Evolutionary conservation across 768 basidiomycete genomes (phyloP).

Genomic region (Suillus paluster): DNA sequence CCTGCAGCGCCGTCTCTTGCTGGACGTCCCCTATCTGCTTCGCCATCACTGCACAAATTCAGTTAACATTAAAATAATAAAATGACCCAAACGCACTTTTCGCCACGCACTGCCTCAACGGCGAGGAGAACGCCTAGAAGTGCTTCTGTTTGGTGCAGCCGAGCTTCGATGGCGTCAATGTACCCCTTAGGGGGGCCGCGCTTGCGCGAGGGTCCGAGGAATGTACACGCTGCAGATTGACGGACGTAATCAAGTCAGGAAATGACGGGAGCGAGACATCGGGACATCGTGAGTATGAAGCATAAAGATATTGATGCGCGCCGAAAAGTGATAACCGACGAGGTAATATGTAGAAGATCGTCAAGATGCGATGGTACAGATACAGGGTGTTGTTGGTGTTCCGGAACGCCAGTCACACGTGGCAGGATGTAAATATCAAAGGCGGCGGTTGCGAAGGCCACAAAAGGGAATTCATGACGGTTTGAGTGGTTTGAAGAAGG

Average conservation of each 20-base stretch:
- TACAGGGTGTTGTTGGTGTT: not conserved
- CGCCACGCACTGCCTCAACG: conserved; percentile 32
- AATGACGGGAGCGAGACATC: not conserved
- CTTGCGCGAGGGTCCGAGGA: conserved; percentile 78
- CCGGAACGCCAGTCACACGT: not conserved
- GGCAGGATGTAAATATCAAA: not conserved
- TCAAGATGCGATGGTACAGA: not conserved
- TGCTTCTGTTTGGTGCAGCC: conserved; percentile 90
- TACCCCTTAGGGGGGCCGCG: conserved; percentile 93
- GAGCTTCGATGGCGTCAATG: conserved; percentile 92
- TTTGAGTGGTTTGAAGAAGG: not conserved
- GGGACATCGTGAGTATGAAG: not conserved
- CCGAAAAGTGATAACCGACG: not conserved
- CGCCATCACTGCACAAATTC: conserved; percentile 16
- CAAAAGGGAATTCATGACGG: conserved; percentile 6
- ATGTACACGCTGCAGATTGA: conserved; percentile 63
- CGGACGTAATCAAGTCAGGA: not conserved
- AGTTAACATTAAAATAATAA: not conserved
- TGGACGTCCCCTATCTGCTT: not conserved
- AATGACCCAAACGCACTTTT: conserved; percentile 39
- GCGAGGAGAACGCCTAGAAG: conserved; percentile 82
- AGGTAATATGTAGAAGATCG: not conserved
- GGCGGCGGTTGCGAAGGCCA: conserved; percentile 4
- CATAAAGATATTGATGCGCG: not conserved
- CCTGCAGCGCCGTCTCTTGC: not conserved